Evolutionary conservation across 768 basidiomycete species (phyloP).

Genomic region (Coprinopsis sp.): DNA sequence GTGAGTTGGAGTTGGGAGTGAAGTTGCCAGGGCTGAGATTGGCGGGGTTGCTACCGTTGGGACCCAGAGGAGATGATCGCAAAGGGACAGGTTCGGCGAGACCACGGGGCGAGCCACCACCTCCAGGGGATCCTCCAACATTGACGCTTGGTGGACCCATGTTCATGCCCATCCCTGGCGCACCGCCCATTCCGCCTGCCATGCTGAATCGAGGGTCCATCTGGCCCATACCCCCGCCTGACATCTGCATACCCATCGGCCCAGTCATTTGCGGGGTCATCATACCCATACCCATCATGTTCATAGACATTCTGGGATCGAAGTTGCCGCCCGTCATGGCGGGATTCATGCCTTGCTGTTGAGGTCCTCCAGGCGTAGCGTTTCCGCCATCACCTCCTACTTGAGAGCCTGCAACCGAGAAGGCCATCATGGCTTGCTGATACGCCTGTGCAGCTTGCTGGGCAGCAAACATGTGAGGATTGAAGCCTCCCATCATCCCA

Average conservation of each 20-base stretch:
- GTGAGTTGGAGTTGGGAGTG: no score
- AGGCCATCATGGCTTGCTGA: slow-evolving; percentile 85
- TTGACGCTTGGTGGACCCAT: no score
- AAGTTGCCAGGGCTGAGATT: no score
- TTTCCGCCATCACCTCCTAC: slow-evolving; percentile 53
- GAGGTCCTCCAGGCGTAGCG: slow-evolving; percentile 34
- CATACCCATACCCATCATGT: slow-evolving; percentile 57
- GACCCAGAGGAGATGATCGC: no score
- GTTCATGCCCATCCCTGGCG: no score
- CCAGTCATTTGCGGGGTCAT: slow-evolving; percentile 16
- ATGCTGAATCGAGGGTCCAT: no score
- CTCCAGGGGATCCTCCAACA: no score
- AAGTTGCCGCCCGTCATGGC: slow-evolving; percentile 56
- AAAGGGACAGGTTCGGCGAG: no score
- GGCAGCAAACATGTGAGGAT: slow-evolving; percentile 81
- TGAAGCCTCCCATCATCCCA: slow-evolving; percentile 56
- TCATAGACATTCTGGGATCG: slow-evolving; percentile 82
- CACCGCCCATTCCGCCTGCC: no score
- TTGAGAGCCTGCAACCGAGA: slow-evolving; percentile 71
- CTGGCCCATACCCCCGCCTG: not conserved
- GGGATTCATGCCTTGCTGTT: slow-evolving; percentile 38
- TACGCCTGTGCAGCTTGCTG: slow-evolving; percentile 84
- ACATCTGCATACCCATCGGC: not conserved
- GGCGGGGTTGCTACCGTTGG: no score
- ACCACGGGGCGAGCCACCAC: no score